These are phyloP conservation scores for Ogataea neopini DNA, from an alignment of 805 yeast species.

Conservation along the genomic window DNA sequence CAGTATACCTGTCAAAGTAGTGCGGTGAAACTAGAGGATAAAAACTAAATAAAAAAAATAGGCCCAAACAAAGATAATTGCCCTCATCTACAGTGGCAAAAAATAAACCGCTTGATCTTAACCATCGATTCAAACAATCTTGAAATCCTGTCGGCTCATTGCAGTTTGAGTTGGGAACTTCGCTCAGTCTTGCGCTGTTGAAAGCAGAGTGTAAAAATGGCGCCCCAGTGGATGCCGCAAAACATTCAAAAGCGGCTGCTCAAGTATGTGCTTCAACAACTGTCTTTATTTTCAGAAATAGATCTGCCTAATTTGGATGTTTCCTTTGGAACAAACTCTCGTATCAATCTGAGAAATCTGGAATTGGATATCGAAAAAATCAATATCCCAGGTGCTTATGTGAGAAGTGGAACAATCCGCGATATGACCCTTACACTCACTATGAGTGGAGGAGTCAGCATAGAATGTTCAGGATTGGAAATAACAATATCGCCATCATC, in stretches of 20 bases:
- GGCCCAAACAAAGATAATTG: slow-evolving; percentile 1
- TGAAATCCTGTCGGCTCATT: background rate
- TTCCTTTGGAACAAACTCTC: slow-evolving; percentile 58
- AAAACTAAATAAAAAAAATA: background rate
- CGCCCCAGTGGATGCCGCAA: slow-evolving; percentile 73
- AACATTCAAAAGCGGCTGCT: slow-evolving; percentile 81
- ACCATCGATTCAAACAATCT: background rate
- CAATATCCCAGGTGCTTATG: slow-evolving; percentile 59
- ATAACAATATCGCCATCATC: slow-evolving; percentile 43
- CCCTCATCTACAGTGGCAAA: slow-evolving; percentile 5
- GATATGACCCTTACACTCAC: slow-evolving; percentile 59
- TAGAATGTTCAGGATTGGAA: slow-evolving; percentile 58
- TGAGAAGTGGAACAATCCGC: slow-evolving; percentile 62
- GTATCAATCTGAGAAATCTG: slow-evolving; percentile 58
- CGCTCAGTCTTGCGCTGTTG: background rate
- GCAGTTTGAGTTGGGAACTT: background rate
- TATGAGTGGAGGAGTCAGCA: slow-evolving; percentile 68
- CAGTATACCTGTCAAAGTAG: slow-evolving; percentile 14
- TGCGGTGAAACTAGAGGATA: background rate
- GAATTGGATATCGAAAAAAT: slow-evolving; percentile 72
- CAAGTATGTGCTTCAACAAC: slow-evolving; percentile 76
- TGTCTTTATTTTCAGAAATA: slow-evolving; percentile 71
- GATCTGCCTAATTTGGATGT: slow-evolving; percentile 83
- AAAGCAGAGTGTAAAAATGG: slow-evolving; percentile 20
- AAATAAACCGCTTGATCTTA: background rate